Percentiles rank a stretch among this genome's conserved stretches.
Conservation (phyloP, 495 filamentous ascomycete genomes). For the Neurospora sp. region DNA sequence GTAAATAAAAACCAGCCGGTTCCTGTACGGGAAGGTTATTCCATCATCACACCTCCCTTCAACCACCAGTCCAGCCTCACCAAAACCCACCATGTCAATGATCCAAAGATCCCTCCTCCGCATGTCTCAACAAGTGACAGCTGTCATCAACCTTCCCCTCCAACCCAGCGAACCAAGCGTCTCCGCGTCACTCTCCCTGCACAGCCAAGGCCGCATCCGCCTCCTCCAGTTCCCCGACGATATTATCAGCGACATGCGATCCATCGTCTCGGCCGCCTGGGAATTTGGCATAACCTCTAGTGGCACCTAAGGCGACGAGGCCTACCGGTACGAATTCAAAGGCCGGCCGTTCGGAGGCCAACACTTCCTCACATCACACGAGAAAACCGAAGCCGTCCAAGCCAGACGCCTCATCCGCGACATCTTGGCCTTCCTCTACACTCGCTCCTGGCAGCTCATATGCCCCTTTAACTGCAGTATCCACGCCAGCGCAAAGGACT, state of each 20-base stretch:
- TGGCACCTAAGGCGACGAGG: not conserved
- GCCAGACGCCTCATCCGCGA: conserved; percentile 11
- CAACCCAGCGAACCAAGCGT: not conserved
- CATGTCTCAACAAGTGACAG: not conserved
- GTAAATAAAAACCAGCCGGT: not conserved
- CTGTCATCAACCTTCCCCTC: not conserved
- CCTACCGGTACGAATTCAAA: conserved; percentile 10
- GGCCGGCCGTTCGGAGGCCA: conserved; percentile 9
- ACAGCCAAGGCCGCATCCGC: conserved; percentile 9
- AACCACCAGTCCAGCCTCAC: not conserved
- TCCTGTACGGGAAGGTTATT: not conserved
- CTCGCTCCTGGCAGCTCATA: conserved; percentile 8
- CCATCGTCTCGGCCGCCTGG: conserved; percentile 20
- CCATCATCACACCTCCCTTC: not conserved
- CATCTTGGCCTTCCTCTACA: conserved; percentile 11
- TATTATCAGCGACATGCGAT: conserved; percentile 17
- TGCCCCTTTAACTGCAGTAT: conserved; percentile 2
- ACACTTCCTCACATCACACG: not conserved
- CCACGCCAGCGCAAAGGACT: conserved; percentile 10
- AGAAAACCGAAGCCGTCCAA: not conserved
- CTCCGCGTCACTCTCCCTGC: conserved; percentile 12
- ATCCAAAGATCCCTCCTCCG: not conserved
- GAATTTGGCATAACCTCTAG: conserved; percentile 3
- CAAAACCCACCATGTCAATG: not conserved
- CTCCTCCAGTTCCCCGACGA: conserved; percentile 10